phyloP scores from a whole-genome alignment of 1,139 yeast genomes.

The Yamadazyma mexicana region DNA sequence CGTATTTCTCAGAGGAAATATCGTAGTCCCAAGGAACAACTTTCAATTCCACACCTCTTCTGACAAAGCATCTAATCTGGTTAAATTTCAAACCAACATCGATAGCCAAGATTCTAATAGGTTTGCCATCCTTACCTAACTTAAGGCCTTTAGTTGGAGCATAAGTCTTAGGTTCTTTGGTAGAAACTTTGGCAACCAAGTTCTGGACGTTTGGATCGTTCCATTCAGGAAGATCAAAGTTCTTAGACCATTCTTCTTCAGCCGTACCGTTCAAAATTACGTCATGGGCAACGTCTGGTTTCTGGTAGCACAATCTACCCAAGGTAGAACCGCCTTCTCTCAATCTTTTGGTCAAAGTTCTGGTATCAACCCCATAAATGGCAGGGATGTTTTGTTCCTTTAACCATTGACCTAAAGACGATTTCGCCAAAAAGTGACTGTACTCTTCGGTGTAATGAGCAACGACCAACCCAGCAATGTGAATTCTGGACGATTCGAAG shows the following conservation, averaged over 20 bases:
- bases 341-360: slow-evolving; percentile 89
- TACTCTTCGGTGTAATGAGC: slow-evolving; percentile 96
- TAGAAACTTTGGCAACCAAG: slow-evolving; percentile 89
- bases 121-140: slow-evolving; percentile 68
- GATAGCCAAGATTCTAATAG: slow-evolving; percentile 80
- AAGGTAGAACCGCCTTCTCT: slow-evolving; percentile 91
- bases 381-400: slow-evolving; percentile 92
- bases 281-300: slow-evolving; percentile 38
- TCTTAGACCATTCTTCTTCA: slow-evolving; percentile 50
- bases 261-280: slow-evolving; percentile 23
- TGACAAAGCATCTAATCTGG: slow-evolving; percentile 94
- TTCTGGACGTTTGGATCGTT: slow-evolving; percentile 89
- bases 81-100: slow-evolving; percentile 99
- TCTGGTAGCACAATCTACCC: slow-evolving; percentile 77
- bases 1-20: slow-evolving; percentile 71
- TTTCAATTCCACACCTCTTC: slow-evolving; percentile 92
- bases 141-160: slow-evolving; percentile 44
- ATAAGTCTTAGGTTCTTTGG: slow-evolving; percentile 71
- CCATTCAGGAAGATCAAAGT: slow-evolving; percentile 83
- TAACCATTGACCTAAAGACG: slow-evolving; percentile 93
- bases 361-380: slow-evolving; percentile 95
- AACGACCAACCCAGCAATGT: slow-evolving; percentile 95
- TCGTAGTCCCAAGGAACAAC: slow-evolving; percentile 98
- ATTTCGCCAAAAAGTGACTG: slow-evolving; percentile 89
- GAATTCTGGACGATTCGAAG: slow-evolving; percentile 89